These are phyloP conservation scores for Silene uniflora DNA, from an alignment of 148 eudicot genomes.

Conservation along the genomic window DNA sequence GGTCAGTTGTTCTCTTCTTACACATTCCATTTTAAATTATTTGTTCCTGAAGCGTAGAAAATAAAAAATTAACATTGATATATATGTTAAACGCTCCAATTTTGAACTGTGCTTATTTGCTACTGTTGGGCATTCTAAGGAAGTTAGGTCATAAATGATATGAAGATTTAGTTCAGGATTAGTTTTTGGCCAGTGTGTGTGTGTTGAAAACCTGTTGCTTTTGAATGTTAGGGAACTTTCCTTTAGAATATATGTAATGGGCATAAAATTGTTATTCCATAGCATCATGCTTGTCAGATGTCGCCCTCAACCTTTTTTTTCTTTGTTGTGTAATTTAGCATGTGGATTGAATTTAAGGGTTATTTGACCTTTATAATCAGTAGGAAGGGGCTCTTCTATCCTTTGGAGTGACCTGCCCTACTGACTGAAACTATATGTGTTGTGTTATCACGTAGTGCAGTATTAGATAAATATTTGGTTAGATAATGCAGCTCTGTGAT, in stretches of 20 bases:
- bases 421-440: too few species aligned
- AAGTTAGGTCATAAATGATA: not conserved
- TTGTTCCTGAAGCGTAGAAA: not conserved
- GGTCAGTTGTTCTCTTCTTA: constrained; percentile 49
- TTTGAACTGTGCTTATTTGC: constrained; percentile 3
- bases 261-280: not conserved
- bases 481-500: not conserved
- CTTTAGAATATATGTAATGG: not conserved
- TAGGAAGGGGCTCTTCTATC: too few species aligned
- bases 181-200: not conserved
- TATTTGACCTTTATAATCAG: not conserved
- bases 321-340: not conserved
- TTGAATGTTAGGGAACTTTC: not conserved
- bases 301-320: not conserved
- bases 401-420: too few species aligned
- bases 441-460: too few species aligned
- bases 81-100: not conserved
- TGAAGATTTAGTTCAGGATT: not conserved
- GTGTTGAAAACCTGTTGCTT: not conserved
- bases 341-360: not conserved
- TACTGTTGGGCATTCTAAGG: not conserved
- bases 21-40: not conserved
- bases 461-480: too few species aligned
- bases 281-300: not conserved
- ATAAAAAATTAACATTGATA: not conserved